Percentiles rank a stretch among this genome's conserved stretches.
Conservation (phyloP, 805 yeast genomes). For the Kluyveromyces dobzhanskii region DNA sequence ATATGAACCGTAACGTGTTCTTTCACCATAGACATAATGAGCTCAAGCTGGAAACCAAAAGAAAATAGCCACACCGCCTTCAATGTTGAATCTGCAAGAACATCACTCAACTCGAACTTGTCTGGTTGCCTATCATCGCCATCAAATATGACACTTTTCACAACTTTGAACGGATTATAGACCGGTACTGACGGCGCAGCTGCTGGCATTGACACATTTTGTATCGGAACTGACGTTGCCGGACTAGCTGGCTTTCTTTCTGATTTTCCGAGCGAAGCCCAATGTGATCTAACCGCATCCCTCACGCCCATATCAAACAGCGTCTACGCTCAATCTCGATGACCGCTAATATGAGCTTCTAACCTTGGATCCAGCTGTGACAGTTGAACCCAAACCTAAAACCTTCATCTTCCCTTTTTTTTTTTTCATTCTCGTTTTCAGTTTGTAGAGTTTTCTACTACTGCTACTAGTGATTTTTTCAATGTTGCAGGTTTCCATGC, state of each 20-base stretch:
- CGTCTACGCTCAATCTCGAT: too few relatives aligned
- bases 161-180: slow-evolving; percentile 14
- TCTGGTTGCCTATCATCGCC: slow-evolving; percentile 2
- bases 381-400: too few relatives aligned
- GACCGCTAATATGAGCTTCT: too few relatives aligned
- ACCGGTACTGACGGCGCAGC: background rate
- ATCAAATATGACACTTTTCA: slow-evolving; percentile 20
- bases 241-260: background rate
- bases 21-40: slow-evolving; percentile 28
- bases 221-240: too few relatives aligned
- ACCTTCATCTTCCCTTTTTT: slow-evolving; percentile 1
- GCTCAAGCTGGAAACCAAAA: slow-evolving; percentile 37
- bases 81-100: slow-evolving; percentile 30
- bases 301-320: background rate
- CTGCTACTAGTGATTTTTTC: too few relatives aligned
- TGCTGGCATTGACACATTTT: background rate
- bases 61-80: slow-evolving; percentile 39
- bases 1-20: slow-evolving; percentile 17
- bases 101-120: slow-evolving; percentile 23
- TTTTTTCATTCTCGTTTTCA: too few relatives aligned
- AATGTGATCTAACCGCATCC: background rate
- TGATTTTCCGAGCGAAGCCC: background rate
- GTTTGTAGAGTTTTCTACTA: too few relatives aligned
- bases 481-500: too few relatives aligned
- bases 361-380: too few relatives aligned